Evolutionary conservation across 768 basidiomycete genomes (phyloP).

Genomic region (Coprinopsis cinerea): DNA sequence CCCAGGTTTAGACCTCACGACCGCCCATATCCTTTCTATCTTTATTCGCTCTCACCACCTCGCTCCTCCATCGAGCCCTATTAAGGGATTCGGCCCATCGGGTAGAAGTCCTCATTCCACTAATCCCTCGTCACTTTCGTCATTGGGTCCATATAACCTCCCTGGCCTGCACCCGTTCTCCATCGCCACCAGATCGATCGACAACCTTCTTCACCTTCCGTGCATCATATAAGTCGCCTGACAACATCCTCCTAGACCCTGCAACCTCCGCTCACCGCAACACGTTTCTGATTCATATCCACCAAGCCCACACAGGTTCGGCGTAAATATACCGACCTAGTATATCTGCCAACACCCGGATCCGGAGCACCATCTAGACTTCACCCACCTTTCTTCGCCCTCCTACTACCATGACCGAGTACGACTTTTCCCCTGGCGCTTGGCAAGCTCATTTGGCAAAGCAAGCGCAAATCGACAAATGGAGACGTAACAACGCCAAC

Average conservation of each 20-base stretch:
- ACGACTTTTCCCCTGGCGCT: constrained; percentile 5
- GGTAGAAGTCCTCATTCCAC: background rate
- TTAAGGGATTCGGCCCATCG: no score
- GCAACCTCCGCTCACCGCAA: background rate
- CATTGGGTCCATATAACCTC: background rate
- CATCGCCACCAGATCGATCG: background rate
- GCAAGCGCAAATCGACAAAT: background rate
- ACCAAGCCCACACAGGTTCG: no score
- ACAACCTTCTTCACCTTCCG: background rate
- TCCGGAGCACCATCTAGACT: no score
- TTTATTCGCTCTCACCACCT: background rate
- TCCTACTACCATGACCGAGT: constrained; percentile 1
- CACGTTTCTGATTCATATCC: no score
- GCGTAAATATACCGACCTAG: no score
- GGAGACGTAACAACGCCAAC: background rate
- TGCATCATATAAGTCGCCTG: background rate
- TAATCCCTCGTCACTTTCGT: background rate
- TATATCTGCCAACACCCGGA: no score
- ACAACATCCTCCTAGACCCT: background rate
- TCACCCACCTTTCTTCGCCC: background rate
- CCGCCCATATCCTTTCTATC: background rate
- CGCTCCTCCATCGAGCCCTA: background rate
- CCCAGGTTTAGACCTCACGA: background rate
- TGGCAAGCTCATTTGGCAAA: background rate
- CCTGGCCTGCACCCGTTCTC: background rate